These are phyloP conservation scores for Venturia aucupariae DNA, from an alignment of 2,329 filamentous ascomycete genomes.

Conservation along the genomic window DNA sequence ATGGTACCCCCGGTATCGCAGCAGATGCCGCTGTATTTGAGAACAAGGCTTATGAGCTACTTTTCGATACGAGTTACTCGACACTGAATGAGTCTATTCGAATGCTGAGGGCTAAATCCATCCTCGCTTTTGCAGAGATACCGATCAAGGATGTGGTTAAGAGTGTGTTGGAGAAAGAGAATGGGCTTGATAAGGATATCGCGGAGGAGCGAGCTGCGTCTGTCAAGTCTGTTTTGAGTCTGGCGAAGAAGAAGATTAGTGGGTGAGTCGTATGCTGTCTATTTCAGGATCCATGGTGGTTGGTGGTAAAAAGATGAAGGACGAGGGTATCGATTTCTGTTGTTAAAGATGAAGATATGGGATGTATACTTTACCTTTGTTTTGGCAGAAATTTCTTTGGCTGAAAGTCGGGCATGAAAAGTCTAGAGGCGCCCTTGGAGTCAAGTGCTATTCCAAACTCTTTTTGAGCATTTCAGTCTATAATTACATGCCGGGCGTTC, in stretches of 20 bases:
- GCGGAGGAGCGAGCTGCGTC: neutral
- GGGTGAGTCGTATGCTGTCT: neutral
- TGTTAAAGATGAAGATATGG: too few species aligned
- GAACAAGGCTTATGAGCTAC: constrained; percentile 3
- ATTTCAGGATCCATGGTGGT: too few species aligned
- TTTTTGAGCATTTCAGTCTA: too few species aligned
- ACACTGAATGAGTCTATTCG: constrained; percentile 23
- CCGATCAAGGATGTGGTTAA: neutral
- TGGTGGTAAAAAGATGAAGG: too few species aligned
- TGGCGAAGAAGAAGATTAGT: neutral
- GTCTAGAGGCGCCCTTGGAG: too few species aligned
- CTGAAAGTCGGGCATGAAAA: too few species aligned
- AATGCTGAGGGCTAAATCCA: constrained; percentile 22
- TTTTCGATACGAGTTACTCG: constrained; percentile 22
- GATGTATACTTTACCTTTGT: too few species aligned
- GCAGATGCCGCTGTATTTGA: constrained; percentile 1
- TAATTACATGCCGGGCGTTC: too few species aligned
- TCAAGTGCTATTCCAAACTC: too few species aligned
- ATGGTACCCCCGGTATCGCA: neutral
- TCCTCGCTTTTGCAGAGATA: constrained; percentile 17
- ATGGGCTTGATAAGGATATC: neutral
- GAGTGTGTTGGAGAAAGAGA: constrained; percentile 1
- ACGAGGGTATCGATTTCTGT: too few species aligned
- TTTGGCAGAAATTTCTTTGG: too few species aligned
- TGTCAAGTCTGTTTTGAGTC: neutral